A percentile compares a stretch with the other conserved stretches of the same genome.
Evolutionary conservation across 2,329 filamentous ascomycete species (phyloP).

Genomic region (Arthrobotrys conoides): DNA sequence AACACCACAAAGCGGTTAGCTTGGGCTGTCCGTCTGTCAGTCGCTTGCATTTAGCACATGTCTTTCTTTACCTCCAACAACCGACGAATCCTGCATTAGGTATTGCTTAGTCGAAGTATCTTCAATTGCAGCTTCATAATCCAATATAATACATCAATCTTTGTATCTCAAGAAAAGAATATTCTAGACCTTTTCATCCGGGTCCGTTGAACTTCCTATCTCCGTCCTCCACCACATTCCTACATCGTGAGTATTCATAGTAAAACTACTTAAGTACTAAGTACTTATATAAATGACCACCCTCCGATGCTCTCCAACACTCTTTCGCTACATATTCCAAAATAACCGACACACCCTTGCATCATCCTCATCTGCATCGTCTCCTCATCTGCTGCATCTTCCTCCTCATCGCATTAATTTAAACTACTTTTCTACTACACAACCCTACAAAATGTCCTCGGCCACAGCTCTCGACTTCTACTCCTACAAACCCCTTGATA

Average conservation of each 20-base stretch:
- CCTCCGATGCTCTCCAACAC: neutral
- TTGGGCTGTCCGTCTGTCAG: constrained; percentile 16
- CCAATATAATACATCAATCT: too few relatives aligned
- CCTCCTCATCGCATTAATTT: neutral
- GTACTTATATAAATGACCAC: neutral
- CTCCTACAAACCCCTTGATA: constrained; percentile 87
- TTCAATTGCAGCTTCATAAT: constrained; percentile 12
- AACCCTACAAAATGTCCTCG: constrained; percentile 58
- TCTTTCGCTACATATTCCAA: neutral
- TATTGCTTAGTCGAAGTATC: too few relatives aligned
- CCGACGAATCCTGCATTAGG: too few relatives aligned
- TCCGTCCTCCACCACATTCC: too few relatives aligned
- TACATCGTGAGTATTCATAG: neutral
- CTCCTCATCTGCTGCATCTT: neutral
- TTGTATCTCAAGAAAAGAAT: neutral
- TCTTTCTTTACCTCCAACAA: neutral
- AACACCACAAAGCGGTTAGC: constrained; percentile 19
- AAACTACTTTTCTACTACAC: neutral
- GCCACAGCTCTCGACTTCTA: constrained; percentile 72
- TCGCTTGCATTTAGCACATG: constrained; percentile 20
- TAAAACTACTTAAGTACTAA: too few relatives aligned
- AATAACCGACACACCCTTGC: neutral
- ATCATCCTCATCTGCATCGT: neutral
- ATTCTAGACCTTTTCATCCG: neutral
- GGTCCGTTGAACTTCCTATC: too few relatives aligned